Evolutionary conservation across 208 protist species (phyloP).

Genomic region (Trypanosoma brucei): DNA sequence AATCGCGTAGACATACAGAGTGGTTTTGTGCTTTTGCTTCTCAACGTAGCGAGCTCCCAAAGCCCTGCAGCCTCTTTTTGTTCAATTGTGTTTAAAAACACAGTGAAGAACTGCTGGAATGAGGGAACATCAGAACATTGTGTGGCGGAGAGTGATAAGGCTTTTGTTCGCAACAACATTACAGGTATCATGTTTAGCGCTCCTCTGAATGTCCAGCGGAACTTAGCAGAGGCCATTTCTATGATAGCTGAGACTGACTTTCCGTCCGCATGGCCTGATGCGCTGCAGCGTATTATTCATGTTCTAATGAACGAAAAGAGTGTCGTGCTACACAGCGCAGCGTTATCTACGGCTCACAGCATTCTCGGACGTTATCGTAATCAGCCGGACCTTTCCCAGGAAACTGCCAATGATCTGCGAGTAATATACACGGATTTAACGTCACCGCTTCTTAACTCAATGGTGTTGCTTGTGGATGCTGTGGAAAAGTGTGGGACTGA

Average conservation of each 20-base stretch:
- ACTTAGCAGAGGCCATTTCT: slow-evolving; percentile 86
- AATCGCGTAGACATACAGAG: slow-evolving; percentile 56
- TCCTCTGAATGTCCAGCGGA: slow-evolving; percentile 56
- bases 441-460: slow-evolving; percentile 20
- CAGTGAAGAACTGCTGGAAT: slow-evolving; percentile 81
- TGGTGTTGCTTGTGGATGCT: slow-evolving; percentile 17
- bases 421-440: slow-evolving; percentile 59
- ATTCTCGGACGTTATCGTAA: slow-evolving; percentile 89
- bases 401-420: slow-evolving; percentile 53
- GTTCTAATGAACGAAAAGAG: slow-evolving; percentile 27
- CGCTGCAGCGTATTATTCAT: slow-evolving; percentile 69
- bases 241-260: slow-evolving; percentile 92
- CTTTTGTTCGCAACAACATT: slow-evolving; percentile 43
- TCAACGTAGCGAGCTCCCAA: slow-evolving; percentile 33
- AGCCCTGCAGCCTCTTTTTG: slow-evolving; percentile 43
- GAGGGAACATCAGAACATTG: slow-evolving; percentile 64
- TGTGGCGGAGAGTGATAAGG: slow-evolving; percentile 73
- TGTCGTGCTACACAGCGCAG: slow-evolving; percentile 39
- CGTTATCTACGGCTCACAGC: slow-evolving; percentile 83
- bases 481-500: slow-evolving; percentile 11
- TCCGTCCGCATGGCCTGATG: slow-evolving; percentile 78
- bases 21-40: slow-evolving; percentile 65
- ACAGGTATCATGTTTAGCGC: slow-evolving; percentile 58
- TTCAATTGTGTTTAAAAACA: slow-evolving; percentile 86
- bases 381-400: slow-evolving; percentile 49